A percentile compares a stretch with the other conserved stretches of the same genome.
Evolutionary conservation across 73 alveolate species (phyloP).

Genomic region (Effrenium voratum): DNA sequence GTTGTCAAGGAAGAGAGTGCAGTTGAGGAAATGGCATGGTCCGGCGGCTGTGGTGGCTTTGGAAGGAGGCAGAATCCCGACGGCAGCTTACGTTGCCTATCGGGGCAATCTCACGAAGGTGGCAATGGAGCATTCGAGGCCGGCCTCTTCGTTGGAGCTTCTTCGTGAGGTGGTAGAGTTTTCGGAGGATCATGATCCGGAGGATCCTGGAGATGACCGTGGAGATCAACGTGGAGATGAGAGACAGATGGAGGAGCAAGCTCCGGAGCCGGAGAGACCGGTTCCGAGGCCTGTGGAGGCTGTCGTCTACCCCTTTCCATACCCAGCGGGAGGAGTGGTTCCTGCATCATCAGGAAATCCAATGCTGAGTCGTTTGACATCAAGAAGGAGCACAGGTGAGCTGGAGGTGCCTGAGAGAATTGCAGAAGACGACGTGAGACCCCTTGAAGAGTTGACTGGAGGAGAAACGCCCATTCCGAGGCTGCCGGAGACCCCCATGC

Average conservation of each 20-base stretch:
- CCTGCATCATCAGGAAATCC: too few relatives aligned
- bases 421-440: neutral
- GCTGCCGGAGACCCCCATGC: neutral
- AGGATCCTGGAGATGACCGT: too few relatives aligned
- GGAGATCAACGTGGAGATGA: too few relatives aligned
- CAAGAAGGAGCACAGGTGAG: neutral
- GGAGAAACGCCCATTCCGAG: neutral
- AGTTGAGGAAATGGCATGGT: conserved; percentile 2
- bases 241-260: too few relatives aligned
- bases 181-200: too few relatives aligned
- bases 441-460: neutral
- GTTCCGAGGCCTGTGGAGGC: too few relatives aligned
- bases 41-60: conserved; percentile 9
- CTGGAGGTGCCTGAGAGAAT: neutral
- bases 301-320: neutral
- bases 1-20: neutral
- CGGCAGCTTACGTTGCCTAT: conserved; percentile 15
- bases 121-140: conserved; percentile 28
- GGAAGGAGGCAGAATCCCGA: neutral
- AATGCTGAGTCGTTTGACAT: neutral
- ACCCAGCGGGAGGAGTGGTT: neutral
- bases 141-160: conserved; percentile 10
- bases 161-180: too few relatives aligned
- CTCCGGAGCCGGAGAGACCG: too few relatives aligned
- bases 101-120: conserved; percentile 30